Evolutionary conservation across 805 yeast species (phyloP), one percentile per base, ranked within the genome.

Genomic region (Nakazawaea anatomiae): DNA sequence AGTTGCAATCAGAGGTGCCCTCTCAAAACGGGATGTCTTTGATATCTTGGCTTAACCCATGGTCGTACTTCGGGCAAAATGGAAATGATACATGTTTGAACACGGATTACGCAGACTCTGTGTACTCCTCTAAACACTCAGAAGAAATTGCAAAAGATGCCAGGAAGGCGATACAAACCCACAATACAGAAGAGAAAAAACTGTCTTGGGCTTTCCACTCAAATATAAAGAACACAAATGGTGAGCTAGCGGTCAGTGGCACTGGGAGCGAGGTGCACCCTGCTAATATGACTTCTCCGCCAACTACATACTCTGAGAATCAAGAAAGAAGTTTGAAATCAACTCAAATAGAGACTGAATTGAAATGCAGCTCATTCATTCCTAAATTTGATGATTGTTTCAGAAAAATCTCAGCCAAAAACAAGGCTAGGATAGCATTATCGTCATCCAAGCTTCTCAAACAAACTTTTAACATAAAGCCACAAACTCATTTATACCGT

Each of bases 401-500:
- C 45, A 51, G 72, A 35, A 54, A 58, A 12, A 32, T 61, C 6
- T 64, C 68, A 1, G 14, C 54, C 9, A 55, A 50, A 29, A 68
- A 69, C 1, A 56, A 55, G 14, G 30, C 57, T 7, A 50, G 72
- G 44, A 55, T 67, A 8, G 5, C 58, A 2, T 38, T 62, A 34
- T 51, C 53, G 6, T 46, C 50, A 6, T 61, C 66, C 1, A 55
- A 54, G 18, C 27, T 56, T 2, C 38, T 63, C 25, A 42, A 47
- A 1, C 39, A 56, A 31, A 50, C 52, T 4, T 18, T 60, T 14
- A 35, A 42, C 9, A 52, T 64, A n/a, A 48, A 49, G 7, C 62
- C 61, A 40, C 68, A 67, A 50, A 57, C 56, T 6, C 72, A 68
- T 54, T 49, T 67, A 10, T 68, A 68, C 44, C 61, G 60, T 27